Base-by-base conservation (phyloP, 306 rosid species). In the Ceratonia siliqua region DNA sequence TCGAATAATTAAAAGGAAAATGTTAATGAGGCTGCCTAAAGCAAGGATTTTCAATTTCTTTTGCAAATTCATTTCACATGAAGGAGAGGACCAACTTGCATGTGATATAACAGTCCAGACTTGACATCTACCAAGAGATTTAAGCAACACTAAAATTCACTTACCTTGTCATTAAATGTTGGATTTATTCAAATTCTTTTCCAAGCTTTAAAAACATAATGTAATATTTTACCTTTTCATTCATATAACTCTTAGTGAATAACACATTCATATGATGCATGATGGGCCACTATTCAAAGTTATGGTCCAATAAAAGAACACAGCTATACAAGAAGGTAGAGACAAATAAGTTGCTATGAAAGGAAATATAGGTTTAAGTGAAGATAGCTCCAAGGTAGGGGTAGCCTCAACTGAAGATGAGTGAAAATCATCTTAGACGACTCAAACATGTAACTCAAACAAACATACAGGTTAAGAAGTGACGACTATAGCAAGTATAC, bases 1-100 rank as follows among this genome's bases (percentile, higher is more conserved):
- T 66, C 62, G 58, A 32, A 70, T 63, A n/a, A 52, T 64, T 28
- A 33, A 56, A 58, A 53, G 24, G 15, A 17, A 72, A 70, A 22
- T 45, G 70, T 70, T 45, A 79, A 45, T 46, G 59, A 35, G 55
- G 20, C n/a, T 2, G 22, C 39, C 32, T 8, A 14, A 36, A 57
- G 57, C 46, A 18, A 32, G 38, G 12, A 35, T 45, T 62, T 78
- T 46, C 28, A 5, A 10, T 52, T 46, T 42, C 43, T n/a, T 63
- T 22, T 14, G 20, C 33, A 25, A 27, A 45, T 2, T 13, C 5
- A 62, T 4, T 64, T 43, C 18, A 4, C 68, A 42, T 50, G 27
- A 9, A 7, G 43, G 63, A 54, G 5, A 7, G 43, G 63, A 54
- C 55, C 64, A 65, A 36, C 30, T 72, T 24, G 62, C 62, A 15